Evolutionary conservation across 2,329 filamentous ascomycete species (phyloP).

Genomic region (Decorospora gaudefroyi): DNA sequence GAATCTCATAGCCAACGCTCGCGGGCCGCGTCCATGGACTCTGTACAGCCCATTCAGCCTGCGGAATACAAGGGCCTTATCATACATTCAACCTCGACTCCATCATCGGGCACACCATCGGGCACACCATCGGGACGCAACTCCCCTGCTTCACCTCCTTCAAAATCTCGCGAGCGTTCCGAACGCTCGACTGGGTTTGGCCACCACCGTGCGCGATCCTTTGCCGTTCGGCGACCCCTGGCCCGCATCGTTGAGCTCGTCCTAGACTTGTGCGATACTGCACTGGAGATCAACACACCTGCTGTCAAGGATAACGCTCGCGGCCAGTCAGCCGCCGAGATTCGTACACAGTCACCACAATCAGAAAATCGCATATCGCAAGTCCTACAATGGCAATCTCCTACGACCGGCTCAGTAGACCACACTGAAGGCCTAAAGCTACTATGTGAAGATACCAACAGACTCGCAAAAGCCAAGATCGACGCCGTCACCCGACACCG

Average conservation of each 20-base stretch:
- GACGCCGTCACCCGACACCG: conserved; percentile 91
- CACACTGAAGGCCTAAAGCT: conserved; percentile 88
- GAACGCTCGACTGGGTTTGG: conserved; percentile 71
- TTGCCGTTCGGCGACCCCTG: conserved; percentile 86
- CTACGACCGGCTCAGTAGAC: conserved; percentile 85
- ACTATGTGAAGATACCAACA: conserved; percentile 88
- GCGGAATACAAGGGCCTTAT: conserved; percentile 87
- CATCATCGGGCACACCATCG: conserved; percentile 69
- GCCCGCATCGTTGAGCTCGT: conserved; percentile 93
- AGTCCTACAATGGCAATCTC: conserved; percentile 95
- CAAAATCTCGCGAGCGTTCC: conserved; percentile 71
- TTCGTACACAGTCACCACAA: conserved; percentile 91
- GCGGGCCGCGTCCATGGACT: conserved; percentile 58
- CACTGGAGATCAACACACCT: conserved; percentile 91
- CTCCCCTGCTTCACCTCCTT: conserved; percentile 66
- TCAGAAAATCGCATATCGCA: conserved; percentile 95
- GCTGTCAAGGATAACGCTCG: conserved; percentile 80
- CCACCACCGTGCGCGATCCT: conserved; percentile 82
- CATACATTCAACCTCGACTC: conserved; percentile 73
- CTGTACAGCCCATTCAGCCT: conserved; percentile 53
- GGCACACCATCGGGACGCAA: conserved; percentile 72
- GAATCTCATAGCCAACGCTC: conserved; percentile 74
- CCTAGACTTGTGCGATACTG: conserved; percentile 92
- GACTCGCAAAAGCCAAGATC: conserved; percentile 81
- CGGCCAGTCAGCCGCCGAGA: conserved; percentile 69